Evolutionary conservation across 2,329 filamentous ascomycete species (phyloP), one percentile per base, ranked within the genome.

Genomic region (Epichloe sibirici): DNA sequence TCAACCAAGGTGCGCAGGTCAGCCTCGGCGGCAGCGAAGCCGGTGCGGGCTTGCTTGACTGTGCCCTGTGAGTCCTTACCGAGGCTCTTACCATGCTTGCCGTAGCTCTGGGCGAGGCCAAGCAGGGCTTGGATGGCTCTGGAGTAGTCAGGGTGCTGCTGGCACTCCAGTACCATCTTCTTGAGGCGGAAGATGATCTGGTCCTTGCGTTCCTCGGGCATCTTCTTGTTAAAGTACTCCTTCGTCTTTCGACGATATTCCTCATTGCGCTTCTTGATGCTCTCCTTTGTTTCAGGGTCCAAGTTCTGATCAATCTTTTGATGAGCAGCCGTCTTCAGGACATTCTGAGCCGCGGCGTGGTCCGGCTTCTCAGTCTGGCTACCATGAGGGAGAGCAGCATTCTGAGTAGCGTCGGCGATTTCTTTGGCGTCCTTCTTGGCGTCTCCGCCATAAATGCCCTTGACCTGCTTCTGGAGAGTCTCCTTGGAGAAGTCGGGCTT

Each of bases 151-250:
- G 88, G 81, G 65, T 97, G 93, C 53, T 91, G 88, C 72, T 98
- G 93, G 62, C 95, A 90, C 71, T 98, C 93, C 45, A 96, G 83
- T 40, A 98, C 74, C 86, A 97, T 95, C 81, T 97, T 97, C 82
- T 82, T 98, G 59, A 98, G 72, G 39, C 93, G 87, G 79, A 83
- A 95, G 62, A 96, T 84, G 52, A 84, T 85, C 74, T 95, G 90
- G 7, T 97, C 90, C 55, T 90, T 89, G 55, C 93, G 89, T 68
- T 97, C 90, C 69, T 91, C 74, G 1, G 93, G 90, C 70, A 98
- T 78, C 77, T 97, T 98, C 63, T 83, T 79, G 60, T 81, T 77
- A 52, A 96, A 73, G 66, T 97, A 97, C 59, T 87, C 81, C 64
- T 78, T 82, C 28, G 85, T 75, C 53, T 76, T 67, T 40, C 65